These are phyloP conservation scores for Mucor velutinosus DNA, from an alignment of 371 early-diverging fungal species.

Conservation along the genomic window DNA sequence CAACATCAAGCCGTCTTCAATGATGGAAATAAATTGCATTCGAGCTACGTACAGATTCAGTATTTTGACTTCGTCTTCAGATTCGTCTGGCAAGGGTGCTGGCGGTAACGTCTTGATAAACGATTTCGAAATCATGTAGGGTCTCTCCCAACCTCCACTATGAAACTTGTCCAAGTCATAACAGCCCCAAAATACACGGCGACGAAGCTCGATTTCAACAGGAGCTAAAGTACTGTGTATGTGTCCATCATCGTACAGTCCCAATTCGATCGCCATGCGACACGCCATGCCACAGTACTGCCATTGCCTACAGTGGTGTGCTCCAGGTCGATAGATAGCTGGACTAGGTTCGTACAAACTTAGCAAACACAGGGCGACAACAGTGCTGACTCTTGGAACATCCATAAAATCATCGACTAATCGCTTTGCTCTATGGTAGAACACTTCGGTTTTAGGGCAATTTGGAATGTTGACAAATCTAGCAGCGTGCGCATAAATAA, in stretches of 20 bases:
- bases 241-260: conserved; percentile 23
- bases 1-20: conserved; percentile 8
- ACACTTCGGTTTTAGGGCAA: conserved; percentile 22
- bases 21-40: conserved; percentile 2
- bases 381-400: conserved; percentile 30
- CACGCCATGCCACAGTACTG: conserved; percentile 37
- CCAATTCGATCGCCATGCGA: conserved; percentile 36
- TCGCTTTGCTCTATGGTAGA: conserved; percentile 22
- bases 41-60: background rate
- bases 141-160: conserved; percentile 35
- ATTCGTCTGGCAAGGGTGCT: conserved; percentile 13
- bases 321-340: conserved; percentile 15
- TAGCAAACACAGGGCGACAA: conserved; percentile 24
- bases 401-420: conserved; percentile 32
- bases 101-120: conserved; percentile 16
- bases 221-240: conserved; percentile 4
- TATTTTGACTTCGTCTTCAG: conserved; percentile 8
- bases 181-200: conserved; percentile 34
- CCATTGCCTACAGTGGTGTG: conserved; percentile 26
- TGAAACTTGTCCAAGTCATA: conserved; percentile 38
- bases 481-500: conserved; percentile 32
- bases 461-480: conserved; percentile 5
- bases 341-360: conserved; percentile 27
- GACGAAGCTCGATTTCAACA: conserved; percentile 20
- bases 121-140: conserved; percentile 34